Evolutionary conservation across 192 early-diverging fungal genomes (phyloP), one percentile per base, ranked within the genome.

Genomic region (Backusella sp.): DNA sequence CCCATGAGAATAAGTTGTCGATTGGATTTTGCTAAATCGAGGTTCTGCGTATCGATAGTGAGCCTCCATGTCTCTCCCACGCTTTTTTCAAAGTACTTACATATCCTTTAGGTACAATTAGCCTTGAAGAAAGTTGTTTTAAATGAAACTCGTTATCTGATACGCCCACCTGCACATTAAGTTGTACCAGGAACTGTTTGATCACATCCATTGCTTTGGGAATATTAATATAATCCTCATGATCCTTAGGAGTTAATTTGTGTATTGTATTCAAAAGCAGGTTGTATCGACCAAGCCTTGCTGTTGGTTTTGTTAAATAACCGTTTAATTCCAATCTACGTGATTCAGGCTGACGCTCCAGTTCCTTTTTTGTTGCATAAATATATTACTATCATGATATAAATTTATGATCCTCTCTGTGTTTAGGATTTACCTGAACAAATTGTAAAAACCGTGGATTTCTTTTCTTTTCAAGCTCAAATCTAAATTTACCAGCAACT

Each of bases 291-390:
- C 92, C 96, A 68, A 97, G 77, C 21, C 95, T 88, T 19, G 95
- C 92, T 0, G 93, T 93, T 23, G 97, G 97, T 14, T 94, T 89
- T 1, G 90, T 92, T 73, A 98, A 78, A 84, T 96, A 98, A 73
- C 92, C 93, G 83, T 95, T 92, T 28, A 96, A 81, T 42, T 93
- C 90, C 56, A 97, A 84, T 71, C 93, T 94, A 42, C 95, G 87
- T 49, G 90, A 91, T 77, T 95, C 92, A 11, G 96, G 94, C 19
- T 81, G 76, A 4, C 91, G 87, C 49, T 94, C 92, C 7, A 89
- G 88, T 80, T 91, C 88, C 79, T 71, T 44, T 30, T 59, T 5
- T 17, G 14, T 44, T 17, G 4, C 15, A 44, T 44, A 19, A 15
- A 44, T 44, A 41, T 44, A 17, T 44, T 44, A 44, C 4, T 17